A percentile compares a stretch with the other conserved stretches of the same genome.
These are phyloP conservation scores for Tagetes patula DNA, from an alignment of 129 eudicot genomes.

Conservation along the genomic window DNA sequence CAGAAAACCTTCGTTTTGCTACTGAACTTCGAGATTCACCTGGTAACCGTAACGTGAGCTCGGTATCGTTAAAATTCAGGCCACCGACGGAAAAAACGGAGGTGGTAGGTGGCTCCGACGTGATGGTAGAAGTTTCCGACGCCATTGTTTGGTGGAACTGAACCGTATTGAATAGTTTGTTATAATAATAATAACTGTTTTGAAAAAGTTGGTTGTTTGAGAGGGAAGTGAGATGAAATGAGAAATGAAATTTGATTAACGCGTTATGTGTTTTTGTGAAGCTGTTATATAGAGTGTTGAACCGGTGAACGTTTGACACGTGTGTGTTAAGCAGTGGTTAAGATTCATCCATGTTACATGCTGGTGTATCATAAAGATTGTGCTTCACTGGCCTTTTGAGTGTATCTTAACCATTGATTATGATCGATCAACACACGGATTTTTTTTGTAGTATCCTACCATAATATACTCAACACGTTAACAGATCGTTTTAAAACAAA, in stretches of 20 bases:
- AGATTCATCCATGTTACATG: constrained; percentile 46
- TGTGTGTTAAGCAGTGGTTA: constrained; percentile 37
- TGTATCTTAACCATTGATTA: background rate
- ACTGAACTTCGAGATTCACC: constrained; percentile 49
- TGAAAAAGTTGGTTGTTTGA: constrained; percentile 20
- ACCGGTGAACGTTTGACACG: constrained; percentile 36
- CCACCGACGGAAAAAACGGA: background rate
- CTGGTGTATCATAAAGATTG: constrained; percentile 33
- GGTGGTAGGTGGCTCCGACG: constrained; percentile 39
- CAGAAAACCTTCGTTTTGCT: constrained; percentile 48
- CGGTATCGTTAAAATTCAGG: constrained; percentile 57
- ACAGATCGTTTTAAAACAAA: background rate
- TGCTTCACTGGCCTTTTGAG: constrained; percentile 13
- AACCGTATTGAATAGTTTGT: background rate
- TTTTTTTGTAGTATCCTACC: background rate
- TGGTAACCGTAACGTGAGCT: constrained; percentile 77
- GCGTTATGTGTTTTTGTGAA: background rate
- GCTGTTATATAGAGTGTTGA: constrained; percentile 21
- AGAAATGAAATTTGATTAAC: background rate
- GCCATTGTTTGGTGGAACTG: constrained; percentile 28
- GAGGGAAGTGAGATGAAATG: constrained; percentile 18
- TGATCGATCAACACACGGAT: background rate
- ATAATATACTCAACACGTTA: background rate
- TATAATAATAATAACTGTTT: background rate
- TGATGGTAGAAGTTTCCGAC: constrained; percentile 19